Conservation (phyloP, 768 basidiomycete species). For the Kwoniella dendrophila region DNA sequence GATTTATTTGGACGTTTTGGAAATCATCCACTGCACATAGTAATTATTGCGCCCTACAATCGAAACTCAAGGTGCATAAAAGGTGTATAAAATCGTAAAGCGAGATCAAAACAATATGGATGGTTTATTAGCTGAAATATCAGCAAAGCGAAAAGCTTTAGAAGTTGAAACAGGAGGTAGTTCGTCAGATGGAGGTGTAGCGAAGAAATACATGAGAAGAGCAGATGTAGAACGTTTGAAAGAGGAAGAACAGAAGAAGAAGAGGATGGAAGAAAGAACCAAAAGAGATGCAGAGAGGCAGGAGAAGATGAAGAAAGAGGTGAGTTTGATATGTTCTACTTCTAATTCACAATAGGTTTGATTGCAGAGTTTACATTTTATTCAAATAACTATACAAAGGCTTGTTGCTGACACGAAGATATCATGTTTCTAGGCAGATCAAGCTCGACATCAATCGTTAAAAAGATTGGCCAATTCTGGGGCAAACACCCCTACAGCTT, state of each 20-base stretch:
- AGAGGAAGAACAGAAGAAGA: slow-evolving; percentile 58
- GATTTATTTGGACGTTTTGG: too few species aligned
- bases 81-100: too few species aligned
- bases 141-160: slow-evolving; percentile 78
- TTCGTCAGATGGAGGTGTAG: slow-evolving; percentile 35
- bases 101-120: slow-evolving; percentile 66
- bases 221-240: slow-evolving; percentile 76
- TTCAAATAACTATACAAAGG: too few species aligned
- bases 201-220: slow-evolving; percentile 82
- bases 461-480: slow-evolving; percentile 33
- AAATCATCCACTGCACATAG: too few species aligned
- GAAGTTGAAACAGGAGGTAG: slow-evolving; percentile 57
- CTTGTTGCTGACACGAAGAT: not conserved
- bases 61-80: too few species aligned
- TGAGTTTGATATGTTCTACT: slow-evolving; percentile 4
- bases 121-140: slow-evolving; percentile 84
- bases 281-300: slow-evolving; percentile 48
- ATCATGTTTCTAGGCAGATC: slow-evolving; percentile 16
- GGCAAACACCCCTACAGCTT: not conserved
- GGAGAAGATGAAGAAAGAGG: slow-evolving; percentile 37
- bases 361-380: too few species aligned
- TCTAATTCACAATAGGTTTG: not conserved
- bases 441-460: slow-evolving; percentile 26
- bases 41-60: too few species aligned
- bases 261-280: slow-evolving; percentile 38